A percentile compares a stretch with the other conserved stretches of the same genome.
Conservation (phyloP, 1,284 basidiomycete species). For the Sporisorium sorghi region DNA sequence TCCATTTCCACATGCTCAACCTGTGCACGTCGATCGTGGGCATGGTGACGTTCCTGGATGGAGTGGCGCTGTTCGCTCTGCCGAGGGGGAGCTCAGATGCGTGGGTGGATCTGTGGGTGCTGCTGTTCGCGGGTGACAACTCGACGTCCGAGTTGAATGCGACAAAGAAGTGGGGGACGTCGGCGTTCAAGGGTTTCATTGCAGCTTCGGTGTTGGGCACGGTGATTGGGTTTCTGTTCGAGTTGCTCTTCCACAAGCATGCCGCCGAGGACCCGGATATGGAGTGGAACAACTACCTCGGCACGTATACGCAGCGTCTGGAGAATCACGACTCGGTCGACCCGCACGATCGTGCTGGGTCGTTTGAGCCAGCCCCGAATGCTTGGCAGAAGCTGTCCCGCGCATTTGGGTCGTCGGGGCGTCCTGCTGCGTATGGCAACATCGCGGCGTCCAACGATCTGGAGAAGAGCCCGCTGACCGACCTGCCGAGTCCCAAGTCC, state of each 20-base stretch:
- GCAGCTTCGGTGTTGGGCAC: constrained; percentile 54
- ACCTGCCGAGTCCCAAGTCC: constrained; percentile 17
- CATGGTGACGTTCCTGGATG: constrained; percentile 54
- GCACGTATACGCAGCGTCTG: constrained; percentile 49
- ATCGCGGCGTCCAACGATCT: constrained; percentile 21
- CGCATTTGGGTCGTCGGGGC: constrained; percentile 20
- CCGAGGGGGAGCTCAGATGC: constrained; percentile 40
- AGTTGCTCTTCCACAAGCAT: constrained; percentile 54
- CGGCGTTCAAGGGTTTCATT: constrained; percentile 62
- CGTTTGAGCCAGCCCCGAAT: constrained; percentile 56
- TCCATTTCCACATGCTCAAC: constrained; percentile 59
- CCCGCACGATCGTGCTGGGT: constrained; percentile 37
- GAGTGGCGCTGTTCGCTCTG: constrained; percentile 57
- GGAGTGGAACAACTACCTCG: constrained; percentile 64
- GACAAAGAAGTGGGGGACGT: constrained; percentile 52
- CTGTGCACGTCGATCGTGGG: constrained; percentile 59
- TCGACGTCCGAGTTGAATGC: constrained; percentile 30
- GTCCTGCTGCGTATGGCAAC: constrained; percentile 55
- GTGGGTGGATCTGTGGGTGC: constrained; percentile 61
- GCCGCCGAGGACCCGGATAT: constrained; percentile 55
- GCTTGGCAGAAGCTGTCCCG: constrained; percentile 43
- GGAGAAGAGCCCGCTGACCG: constrained; percentile 36
- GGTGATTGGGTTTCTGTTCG: constrained; percentile 53
- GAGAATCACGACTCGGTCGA: constrained; percentile 27
- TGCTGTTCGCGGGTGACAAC: constrained; percentile 52